These are phyloP conservation scores for Massariosphaeria phaeospora DNA, from an alignment of 495 filamentous ascomycete genomes.

Conservation along the genomic window DNA sequence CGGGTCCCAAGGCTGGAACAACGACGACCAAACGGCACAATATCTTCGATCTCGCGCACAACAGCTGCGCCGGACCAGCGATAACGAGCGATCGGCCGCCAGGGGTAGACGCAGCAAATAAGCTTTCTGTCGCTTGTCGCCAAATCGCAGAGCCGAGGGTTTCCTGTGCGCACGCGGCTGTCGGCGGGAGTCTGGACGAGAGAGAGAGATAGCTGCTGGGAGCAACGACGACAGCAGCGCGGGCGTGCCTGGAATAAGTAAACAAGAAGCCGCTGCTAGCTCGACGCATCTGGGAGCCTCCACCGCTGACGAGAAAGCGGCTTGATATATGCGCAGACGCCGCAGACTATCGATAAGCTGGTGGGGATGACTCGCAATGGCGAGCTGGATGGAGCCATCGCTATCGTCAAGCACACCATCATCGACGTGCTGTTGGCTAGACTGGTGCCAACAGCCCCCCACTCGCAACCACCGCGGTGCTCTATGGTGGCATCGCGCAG, in stretches of 20 bases:
- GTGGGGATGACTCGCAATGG: conserved; percentile 19
- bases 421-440: conserved; percentile 9
- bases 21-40: neutral
- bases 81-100: conserved; percentile 6
- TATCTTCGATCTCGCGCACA: conserved; percentile 7
- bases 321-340: neutral
- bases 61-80: conserved; percentile 9
- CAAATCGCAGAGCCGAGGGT: conserved; percentile 13
- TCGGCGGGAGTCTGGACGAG: conserved; percentile 8
- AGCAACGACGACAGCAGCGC: neutral
- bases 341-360: conserved; percentile 11
- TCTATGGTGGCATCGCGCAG: neutral
- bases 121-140: conserved; percentile 18
- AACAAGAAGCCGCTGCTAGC: neutral
- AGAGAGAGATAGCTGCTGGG: no score
- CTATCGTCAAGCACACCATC: conserved; percentile 33
- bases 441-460: neutral
- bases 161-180: conserved; percentile 21
- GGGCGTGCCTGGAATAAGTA: conserved; percentile 2
- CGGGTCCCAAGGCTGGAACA: neutral
- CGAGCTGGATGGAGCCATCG: conserved; percentile 30
- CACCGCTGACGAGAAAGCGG: neutral
- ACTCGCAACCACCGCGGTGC: conserved; percentile 11
- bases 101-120: conserved; percentile 20
- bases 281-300: neutral